Conservation (phyloP, 352 stramenopile genomes). For the Blastocystis sp. region DNA sequence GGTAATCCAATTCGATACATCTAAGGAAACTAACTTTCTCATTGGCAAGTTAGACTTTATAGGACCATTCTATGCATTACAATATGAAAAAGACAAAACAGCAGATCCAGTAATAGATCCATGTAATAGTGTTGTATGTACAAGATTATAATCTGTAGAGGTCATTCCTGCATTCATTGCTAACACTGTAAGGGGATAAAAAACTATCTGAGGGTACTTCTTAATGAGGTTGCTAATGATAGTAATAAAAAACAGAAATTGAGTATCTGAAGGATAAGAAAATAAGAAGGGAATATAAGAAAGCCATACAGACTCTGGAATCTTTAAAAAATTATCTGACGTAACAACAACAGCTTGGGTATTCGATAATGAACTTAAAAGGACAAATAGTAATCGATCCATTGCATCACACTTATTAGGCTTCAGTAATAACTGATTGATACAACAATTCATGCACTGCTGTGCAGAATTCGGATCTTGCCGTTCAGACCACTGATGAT, state of each 20-base stretch:
- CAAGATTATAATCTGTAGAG: not conserved
- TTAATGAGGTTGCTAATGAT: not conserved
- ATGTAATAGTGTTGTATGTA: not conserved
- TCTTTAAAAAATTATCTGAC: not conserved
- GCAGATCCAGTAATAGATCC: not conserved
- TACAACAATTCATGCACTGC: not conserved
- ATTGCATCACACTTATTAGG: not conserved
- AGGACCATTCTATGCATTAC: not conserved
- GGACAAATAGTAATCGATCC: not conserved
- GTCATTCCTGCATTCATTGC: not conserved
- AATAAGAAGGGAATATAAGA: not conserved
- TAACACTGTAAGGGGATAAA: not conserved
- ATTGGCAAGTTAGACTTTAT: not conserved
- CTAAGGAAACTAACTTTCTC: not conserved
- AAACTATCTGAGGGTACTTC: constrained; percentile 32
- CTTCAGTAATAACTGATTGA: not conserved
- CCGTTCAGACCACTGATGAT: not conserved
- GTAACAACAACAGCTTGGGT: not conserved
- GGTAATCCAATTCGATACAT: not conserved
- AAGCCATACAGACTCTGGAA: not conserved
- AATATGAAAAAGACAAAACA: not conserved
- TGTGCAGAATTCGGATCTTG: not conserved
- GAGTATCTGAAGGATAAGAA: not conserved
- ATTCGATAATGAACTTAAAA: not conserved
- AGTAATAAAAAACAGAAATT: not conserved